phyloP scores from a whole-genome alignment of 2,329 filamentous ascomycete species.

The Xylaria sp. region DNA sequence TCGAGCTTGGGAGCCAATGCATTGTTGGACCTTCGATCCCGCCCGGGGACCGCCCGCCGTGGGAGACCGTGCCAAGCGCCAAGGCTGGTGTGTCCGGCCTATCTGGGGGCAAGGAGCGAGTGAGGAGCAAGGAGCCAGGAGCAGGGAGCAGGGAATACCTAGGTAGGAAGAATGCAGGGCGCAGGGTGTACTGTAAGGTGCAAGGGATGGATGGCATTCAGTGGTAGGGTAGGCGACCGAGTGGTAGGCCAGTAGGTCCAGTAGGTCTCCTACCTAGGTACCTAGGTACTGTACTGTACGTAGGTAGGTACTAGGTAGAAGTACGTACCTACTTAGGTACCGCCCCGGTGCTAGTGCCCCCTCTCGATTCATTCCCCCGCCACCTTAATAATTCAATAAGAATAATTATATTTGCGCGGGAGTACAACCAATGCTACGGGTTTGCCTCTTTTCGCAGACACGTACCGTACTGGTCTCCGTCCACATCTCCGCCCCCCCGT shows the following conservation, averaged over 20 bases:
- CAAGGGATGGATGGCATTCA: no score
- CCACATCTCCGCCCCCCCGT: background rate
- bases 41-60: background rate
- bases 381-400: conserved; percentile 24
- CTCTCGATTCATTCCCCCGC: conserved; percentile 19
- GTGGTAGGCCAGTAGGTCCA: no score
- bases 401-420: conserved; percentile 13
- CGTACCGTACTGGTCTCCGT: conserved; percentile 2
- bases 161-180: no score
- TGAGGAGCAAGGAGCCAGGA: background rate
- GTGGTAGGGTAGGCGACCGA: no score
- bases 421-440: no score
- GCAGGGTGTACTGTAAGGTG: no score
- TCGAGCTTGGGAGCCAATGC: background rate
- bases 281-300: no score
- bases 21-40: background rate
- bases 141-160: background rate
- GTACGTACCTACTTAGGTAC: background rate
- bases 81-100: no score
- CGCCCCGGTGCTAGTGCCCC: background rate
- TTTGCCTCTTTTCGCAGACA: conserved; percentile 16
- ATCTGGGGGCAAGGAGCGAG: no score
- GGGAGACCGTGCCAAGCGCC: conserved; percentile 4
- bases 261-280: no score
- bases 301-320: no score